Base-by-base conservation (phyloP, 768 basidiomycete genomes). In the Nidula microcarpa region DNA sequence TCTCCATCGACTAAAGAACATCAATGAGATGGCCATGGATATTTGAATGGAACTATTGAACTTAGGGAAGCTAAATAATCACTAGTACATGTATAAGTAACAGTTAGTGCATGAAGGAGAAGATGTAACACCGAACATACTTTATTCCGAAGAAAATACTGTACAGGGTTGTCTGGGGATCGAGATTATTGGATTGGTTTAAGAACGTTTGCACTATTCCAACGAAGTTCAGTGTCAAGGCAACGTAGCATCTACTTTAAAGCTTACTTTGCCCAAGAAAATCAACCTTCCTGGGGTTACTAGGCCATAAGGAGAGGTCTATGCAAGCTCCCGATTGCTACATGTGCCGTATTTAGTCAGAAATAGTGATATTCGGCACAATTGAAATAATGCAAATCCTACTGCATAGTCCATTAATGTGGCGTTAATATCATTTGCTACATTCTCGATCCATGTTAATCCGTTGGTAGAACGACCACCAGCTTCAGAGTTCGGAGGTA, bases 141-240 rank as follows among this genome's bases (percentile, higher is more conserved):
- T 80, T 82, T 52, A 81, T 82, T 6, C 80, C 81, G 54, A 82
- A 81, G 60, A 82, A 82, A 6, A 78, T 59, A 1, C 72, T 71
- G 51, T 80, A 82, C 7, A 82, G 63, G 2, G 81, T 81, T 2
- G 76, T 77, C 1, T 66, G 61, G 0, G 80, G 72, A 55, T 81
- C 68, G 5, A 82, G 64, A 0, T 65, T 49, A 55, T 82, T 66
- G 0, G 64, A 63, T 55, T 80, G 80, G 16, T 66, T 55, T 16
- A 81, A 57, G 57, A 80, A 82, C 2, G 61, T 70, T 7, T 65
- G 53, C 44, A 74, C 79, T 82, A 34, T 1, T n/a, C 35, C 17
- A 41, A 6, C 33, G 0, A 10, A 32, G 32, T 49, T 49, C 9
- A 33, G 13, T 16, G 39, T 35, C 14, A n/a, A n/a, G 18, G 13